Conservation (phyloP, 192 early-diverging fungal species). For the Haplosporangium gracile region DNA sequence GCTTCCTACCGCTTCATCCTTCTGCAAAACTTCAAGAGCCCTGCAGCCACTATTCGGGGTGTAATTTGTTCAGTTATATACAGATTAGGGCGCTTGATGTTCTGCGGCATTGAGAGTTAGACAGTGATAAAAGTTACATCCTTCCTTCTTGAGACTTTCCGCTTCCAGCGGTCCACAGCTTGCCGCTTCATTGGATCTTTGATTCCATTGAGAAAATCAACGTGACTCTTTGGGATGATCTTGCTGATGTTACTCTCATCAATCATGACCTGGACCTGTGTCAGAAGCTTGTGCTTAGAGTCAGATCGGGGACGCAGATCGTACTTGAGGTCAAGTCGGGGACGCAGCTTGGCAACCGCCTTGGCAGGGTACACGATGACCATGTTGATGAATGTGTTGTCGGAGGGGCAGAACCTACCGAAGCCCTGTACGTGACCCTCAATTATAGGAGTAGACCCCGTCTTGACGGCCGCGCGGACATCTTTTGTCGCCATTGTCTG, state of each 20-base stretch:
- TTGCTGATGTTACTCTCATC: slow-evolving; percentile 16
- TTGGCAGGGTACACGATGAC: slow-evolving; percentile 34
- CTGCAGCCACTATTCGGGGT: too few relatives aligned
- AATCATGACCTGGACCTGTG: slow-evolving; percentile 1
- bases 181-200: slow-evolving; percentile 17
- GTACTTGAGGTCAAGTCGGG: slow-evolving; percentile 2
- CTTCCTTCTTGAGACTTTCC: slow-evolving; percentile 13
- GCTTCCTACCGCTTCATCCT: too few relatives aligned
- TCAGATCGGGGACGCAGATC: neutral
- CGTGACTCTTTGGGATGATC: slow-evolving; percentile 20
- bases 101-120: too few relatives aligned
- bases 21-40: too few relatives aligned
- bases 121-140: too few relatives aligned
- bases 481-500: neutral
- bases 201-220: slow-evolving; percentile 24
- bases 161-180: slow-evolving; percentile 13
- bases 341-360: slow-evolving; percentile 8
- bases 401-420: slow-evolving; percentile 13
- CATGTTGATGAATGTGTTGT: slow-evolving; percentile 25
- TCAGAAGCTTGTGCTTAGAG: neutral
- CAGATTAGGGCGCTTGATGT: too few relatives aligned
- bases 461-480: neutral
- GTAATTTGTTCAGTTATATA: too few relatives aligned
- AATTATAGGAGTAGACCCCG: neutral
- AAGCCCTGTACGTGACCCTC: slow-evolving; percentile 4